Percentiles rank a stretch among this genome's conserved stretches.
phyloP scores from a whole-genome alignment of 257 asterid species.

The Plantago elongata region DNA sequence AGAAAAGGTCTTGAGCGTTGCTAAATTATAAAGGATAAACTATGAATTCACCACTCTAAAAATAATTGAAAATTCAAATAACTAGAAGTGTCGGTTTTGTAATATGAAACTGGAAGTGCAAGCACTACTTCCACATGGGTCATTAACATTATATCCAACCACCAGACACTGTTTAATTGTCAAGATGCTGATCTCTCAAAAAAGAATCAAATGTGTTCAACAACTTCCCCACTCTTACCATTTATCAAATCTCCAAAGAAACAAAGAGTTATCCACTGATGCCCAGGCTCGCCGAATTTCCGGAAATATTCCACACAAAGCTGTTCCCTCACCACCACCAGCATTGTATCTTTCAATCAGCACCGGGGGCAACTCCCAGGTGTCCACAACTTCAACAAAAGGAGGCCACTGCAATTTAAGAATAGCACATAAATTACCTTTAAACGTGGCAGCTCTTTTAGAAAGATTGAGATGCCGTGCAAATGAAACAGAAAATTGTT shows the following conservation, averaged over 20 bases:
- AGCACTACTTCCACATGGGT: no score
- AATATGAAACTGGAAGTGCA: no score
- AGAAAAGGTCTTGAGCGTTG: no score
- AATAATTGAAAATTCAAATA: no score
- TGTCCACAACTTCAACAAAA: conserved; percentile 76
- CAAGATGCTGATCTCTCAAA: no score
- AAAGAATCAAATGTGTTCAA: neutral
- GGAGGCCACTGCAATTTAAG: conserved; percentile 87
- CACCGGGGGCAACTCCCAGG: conserved; percentile 95
- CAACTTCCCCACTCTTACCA: conserved; percentile 44
- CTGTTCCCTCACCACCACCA: conserved; percentile 97
- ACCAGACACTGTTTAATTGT: no score
- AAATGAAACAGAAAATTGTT: no score
- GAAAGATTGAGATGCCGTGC: neutral
- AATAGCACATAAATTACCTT: conserved; percentile 15
- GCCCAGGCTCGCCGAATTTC: conserved; percentile 98
- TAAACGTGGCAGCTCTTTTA: neutral
- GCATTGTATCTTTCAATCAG: conserved; percentile 80
- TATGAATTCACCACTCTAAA: no score
- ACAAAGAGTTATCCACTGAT: conserved; percentile 85
- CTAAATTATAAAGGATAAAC: no score
- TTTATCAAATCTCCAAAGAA: conserved; percentile 94
- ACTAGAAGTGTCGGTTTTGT: no score
- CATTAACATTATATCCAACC: no score
- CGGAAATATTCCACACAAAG: conserved; percentile 94